A percentile compares a stretch with the other conserved stretches of the same genome.
phyloP scores from a whole-genome alignment of 306 rosid genomes.

The Vicia faba region DNA sequence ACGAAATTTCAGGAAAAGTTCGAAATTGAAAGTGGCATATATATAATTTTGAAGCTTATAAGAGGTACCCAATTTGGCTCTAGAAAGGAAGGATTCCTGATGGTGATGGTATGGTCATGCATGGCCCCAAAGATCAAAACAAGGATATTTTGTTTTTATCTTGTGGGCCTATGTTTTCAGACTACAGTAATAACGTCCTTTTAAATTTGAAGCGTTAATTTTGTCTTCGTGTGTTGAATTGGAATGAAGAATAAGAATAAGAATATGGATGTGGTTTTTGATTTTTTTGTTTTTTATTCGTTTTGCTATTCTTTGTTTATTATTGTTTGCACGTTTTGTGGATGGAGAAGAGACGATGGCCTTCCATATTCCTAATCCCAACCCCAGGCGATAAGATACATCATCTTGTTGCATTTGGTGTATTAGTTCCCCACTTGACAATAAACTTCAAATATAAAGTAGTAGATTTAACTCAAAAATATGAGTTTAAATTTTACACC shows the following conservation, averaged over 20 bases:
- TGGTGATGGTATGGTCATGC: constrained; percentile 18
- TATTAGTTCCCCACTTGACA: too few species aligned
- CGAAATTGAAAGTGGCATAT: constrained; percentile 23
- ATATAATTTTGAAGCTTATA: constrained; percentile 4
- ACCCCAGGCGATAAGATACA: constrained; percentile 43
- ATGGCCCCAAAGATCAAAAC: not conserved
- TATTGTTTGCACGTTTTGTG: constrained; percentile 14
- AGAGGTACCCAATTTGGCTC: not conserved
- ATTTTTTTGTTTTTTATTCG: not conserved
- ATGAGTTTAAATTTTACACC: too few species aligned
- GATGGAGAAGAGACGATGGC: constrained; percentile 41
- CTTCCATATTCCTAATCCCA: constrained; percentile 52
- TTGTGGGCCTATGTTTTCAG: constrained; percentile 32
- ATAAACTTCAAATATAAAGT: too few species aligned
- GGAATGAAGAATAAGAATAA: constrained; percentile 44
- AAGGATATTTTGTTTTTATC: constrained; percentile 38
- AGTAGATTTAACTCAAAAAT: too few species aligned
- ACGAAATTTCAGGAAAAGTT: constrained; percentile 33
- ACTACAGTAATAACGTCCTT: not conserved
- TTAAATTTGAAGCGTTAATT: constrained; percentile 40
- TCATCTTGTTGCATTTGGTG: not conserved
- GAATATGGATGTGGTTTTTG: constrained; percentile 38
- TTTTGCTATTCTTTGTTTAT: constrained; percentile 2
- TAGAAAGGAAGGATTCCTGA: constrained; percentile 36
- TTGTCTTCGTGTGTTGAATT: constrained; percentile 41